Base-by-base conservation (phyloP, 2,329 filamentous ascomycete genomes). In the Nothopassalora personata region DNA sequence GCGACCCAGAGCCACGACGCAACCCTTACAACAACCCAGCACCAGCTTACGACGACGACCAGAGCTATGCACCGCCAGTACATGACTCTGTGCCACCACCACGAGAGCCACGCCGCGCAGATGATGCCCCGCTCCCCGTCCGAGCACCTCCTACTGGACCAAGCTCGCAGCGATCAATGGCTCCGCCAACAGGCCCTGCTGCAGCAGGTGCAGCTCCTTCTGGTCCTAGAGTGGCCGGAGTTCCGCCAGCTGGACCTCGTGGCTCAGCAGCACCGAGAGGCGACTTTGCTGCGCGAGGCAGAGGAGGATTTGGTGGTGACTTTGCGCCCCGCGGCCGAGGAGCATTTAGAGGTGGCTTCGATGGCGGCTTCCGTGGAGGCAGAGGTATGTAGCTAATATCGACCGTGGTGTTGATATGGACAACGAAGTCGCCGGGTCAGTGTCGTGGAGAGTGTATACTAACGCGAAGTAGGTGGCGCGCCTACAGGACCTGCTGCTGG, bases 241-340 rank as follows among this genome's bases (percentile, higher is more conserved):
- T 57, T 27, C 67, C 71, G 30, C 70, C 70, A 19, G 66, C 66
- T 54, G 71, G 70, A 10, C 68, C 70, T 19, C 61, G 70, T 39
- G 65, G 62, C 15, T 64, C 59, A 23, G 74, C 74, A 15, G 74
- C 76, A 5, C 73, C 75, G 31, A 68, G 69, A 54, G 77, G 76
- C 15, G 67, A 65, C 30, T 68, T 66, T 49, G 65, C 65, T 31
- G 67, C 55, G 30, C 61, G 76, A 46, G 73, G 75, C 36, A 71
- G 76, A 52, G 74, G 75, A n/a, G 69, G 73, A 15, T 78, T 74
- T 58, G 68, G 67, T 6, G 53, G 64, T n/a, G 68, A 68, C 18
- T 70, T 64, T 54, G 64, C 64, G n/a, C 58, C 60, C 27, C 60
- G 70, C 58, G 67, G 67, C 18, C 48, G 66, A 50, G 67, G 64